Conservation (phyloP, 345 rosid species). For the Citrus hindsii region DNA sequence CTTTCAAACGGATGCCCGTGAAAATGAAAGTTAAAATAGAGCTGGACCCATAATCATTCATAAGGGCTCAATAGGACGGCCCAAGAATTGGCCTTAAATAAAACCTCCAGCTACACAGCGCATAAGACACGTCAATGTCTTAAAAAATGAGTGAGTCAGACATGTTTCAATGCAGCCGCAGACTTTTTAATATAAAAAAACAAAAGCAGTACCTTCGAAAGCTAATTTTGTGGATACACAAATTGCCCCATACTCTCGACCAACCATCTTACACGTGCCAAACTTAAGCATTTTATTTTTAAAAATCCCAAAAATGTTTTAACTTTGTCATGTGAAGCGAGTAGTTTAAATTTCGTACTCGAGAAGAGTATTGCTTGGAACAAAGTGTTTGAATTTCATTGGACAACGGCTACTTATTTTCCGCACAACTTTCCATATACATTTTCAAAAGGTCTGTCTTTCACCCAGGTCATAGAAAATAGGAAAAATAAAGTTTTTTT, state of each 20-base stretch:
- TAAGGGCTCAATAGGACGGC: not conserved
- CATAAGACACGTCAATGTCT: not conserved
- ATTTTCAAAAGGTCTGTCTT: conserved; percentile 26
- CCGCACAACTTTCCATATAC: conserved; percentile 42
- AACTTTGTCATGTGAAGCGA: not conserved
- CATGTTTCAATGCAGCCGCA: conserved; percentile 20
- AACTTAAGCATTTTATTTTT: not conserved
- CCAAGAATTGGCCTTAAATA: not conserved
- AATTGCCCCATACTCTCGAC: not conserved
- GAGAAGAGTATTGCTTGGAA: conserved; percentile 4
- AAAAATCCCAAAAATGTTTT: not conserved
- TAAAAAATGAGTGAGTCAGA: conserved; percentile 13
- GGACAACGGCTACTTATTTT: conserved; percentile 51
- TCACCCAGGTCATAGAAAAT: conserved; percentile 17
- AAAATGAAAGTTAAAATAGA: not conserved
- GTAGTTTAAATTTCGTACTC: not conserved
- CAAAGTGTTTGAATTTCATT: conserved; percentile 28
- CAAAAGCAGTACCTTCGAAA: not conserved
- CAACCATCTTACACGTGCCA: not conserved
- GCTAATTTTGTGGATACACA: not conserved
- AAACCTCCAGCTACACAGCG: not conserved
- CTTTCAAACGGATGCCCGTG: not conserved
- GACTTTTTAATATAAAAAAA: not conserved
- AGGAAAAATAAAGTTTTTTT: not conserved
- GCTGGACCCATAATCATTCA: not conserved